Evolutionary conservation across 129 eudicot genomes (phyloP).

Genomic region (Flaveria linearis): DNA sequence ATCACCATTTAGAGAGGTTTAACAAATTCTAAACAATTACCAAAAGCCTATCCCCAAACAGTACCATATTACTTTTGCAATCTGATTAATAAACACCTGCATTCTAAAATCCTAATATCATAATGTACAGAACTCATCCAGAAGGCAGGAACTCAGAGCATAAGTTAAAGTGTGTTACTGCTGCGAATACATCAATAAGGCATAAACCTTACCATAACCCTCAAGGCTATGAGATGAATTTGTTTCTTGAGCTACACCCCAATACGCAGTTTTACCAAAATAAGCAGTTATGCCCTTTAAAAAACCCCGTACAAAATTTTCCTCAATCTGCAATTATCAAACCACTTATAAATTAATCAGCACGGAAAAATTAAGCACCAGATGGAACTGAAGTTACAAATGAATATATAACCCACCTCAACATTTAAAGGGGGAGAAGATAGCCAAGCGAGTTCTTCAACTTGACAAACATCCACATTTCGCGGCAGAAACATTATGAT

Average conservation of each 20-base stretch:
- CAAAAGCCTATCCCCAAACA: conserved; percentile 14
- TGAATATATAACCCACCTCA: conserved; percentile 46
- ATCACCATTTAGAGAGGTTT: not conserved
- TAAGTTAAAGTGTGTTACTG: conserved; percentile 3
- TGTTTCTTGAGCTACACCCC: conserved; percentile 32
- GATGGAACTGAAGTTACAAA: not conserved
- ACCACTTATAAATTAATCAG: not conserved
- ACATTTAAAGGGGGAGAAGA: conserved; percentile 77
- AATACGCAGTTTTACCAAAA: conserved; percentile 52
- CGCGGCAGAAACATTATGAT: conserved; percentile 79
- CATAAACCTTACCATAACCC: conserved; percentile 20
- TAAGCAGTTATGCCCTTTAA: conserved; percentile 67
- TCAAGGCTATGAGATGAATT: conserved; percentile 4
- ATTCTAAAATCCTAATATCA: conserved; percentile 17
- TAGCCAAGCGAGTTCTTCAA: conserved; percentile 74
- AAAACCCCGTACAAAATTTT: conserved; percentile 48
- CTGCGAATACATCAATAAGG: not conserved
- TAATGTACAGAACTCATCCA: conserved; percentile 24
- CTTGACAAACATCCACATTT: conserved; percentile 63
- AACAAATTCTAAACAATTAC: conserved; percentile 15
- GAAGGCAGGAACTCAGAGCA: conserved; percentile 25
- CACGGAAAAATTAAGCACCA: not conserved
- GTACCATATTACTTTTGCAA: not conserved
- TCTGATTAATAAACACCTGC: not conserved
- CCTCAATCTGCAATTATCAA: conserved; percentile 57